Percentiles rank a stretch among this genome's conserved stretches.
Conservation (phyloP, 257 asterid genomes). For the Przewalskia tangutica region DNA sequence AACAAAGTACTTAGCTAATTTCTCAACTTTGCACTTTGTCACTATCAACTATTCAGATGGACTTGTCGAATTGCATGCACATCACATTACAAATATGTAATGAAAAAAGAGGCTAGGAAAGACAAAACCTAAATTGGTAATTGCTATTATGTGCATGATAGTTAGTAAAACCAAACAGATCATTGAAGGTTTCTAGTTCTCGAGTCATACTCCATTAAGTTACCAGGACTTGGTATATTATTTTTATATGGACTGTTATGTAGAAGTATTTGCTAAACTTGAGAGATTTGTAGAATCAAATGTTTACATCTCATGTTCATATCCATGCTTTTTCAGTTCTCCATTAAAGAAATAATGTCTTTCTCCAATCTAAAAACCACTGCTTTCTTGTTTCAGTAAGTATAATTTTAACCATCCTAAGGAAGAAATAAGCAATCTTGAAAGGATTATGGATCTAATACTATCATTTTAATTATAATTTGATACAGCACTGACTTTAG, state of each 20-base stretch:
- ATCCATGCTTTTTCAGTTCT: background rate
- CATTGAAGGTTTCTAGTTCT: background rate
- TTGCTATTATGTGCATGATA: background rate
- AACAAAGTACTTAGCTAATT: background rate
- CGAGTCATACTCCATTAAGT: background rate
- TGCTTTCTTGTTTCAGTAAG: background rate
- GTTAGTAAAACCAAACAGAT: background rate
- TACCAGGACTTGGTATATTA: background rate
- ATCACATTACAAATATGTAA: background rate
- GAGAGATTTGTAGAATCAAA: background rate
- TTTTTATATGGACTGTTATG: background rate
- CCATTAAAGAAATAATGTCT: background rate
- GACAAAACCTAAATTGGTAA: background rate
- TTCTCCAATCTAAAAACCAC: background rate
- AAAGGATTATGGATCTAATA: background rate
- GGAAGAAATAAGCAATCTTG: background rate
- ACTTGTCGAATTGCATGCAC: background rate
- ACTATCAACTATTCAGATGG: background rate
- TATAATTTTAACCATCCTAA: background rate
- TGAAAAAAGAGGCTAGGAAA: background rate
- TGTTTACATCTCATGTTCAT: background rate
- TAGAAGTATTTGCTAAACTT: background rate
- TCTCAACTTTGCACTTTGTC: background rate
- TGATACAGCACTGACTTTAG: background rate
- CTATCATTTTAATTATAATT: background rate